Evolutionary conservation across 2,329 filamentous ascomycete genomes (phyloP).

Genomic region (Lachnellula occidentalis): DNA sequence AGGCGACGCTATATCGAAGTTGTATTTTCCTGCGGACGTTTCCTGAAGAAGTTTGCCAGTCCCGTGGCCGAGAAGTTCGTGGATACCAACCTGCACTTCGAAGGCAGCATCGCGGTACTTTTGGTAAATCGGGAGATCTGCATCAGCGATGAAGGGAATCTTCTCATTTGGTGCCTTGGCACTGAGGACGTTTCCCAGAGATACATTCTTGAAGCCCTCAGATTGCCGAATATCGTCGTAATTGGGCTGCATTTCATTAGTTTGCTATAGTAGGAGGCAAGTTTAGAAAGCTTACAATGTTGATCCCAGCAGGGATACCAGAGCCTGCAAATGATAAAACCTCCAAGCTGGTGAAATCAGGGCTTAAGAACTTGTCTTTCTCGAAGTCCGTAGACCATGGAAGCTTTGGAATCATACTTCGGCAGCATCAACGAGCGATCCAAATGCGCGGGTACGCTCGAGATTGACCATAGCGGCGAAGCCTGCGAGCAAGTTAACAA

Average conservation of each 20-base stretch:
- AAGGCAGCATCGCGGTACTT: conserved; percentile 84
- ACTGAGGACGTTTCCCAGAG: conserved; percentile 84
- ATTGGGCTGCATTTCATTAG: conserved; percentile 43
- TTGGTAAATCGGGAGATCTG: conserved; percentile 72
- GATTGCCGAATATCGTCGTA: conserved; percentile 75
- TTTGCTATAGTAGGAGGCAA: conserved; percentile 8
- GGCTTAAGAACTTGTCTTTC: conserved; percentile 91
- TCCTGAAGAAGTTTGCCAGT: conserved; percentile 93
- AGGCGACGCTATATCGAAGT: conserved; percentile 80
- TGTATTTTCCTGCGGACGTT: conserved; percentile 73
- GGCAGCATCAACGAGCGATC: conserved; percentile 74
- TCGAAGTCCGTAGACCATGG: conserved; percentile 89
- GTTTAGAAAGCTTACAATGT: conserved; percentile 41
- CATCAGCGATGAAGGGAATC: conserved; percentile 79
- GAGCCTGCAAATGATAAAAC: conserved; percentile 71
- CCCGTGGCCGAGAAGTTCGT: conserved; percentile 83
- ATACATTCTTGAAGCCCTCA: conserved; percentile 89
- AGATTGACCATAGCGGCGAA: conserved; percentile 83
- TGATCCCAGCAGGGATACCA: conserved; percentile 64
- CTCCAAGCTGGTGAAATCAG: conserved; percentile 93
- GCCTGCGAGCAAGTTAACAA: conserved; percentile 11
- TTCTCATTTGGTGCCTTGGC: conserved; percentile 90
- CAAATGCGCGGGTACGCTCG: conserved; percentile 84
- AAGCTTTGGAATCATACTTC: conserved; percentile 80
- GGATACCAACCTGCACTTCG: conserved; percentile 91